Base-by-base conservation (phyloP, 306 rosid genomes). In the Leucaena leucocephala region DNA sequence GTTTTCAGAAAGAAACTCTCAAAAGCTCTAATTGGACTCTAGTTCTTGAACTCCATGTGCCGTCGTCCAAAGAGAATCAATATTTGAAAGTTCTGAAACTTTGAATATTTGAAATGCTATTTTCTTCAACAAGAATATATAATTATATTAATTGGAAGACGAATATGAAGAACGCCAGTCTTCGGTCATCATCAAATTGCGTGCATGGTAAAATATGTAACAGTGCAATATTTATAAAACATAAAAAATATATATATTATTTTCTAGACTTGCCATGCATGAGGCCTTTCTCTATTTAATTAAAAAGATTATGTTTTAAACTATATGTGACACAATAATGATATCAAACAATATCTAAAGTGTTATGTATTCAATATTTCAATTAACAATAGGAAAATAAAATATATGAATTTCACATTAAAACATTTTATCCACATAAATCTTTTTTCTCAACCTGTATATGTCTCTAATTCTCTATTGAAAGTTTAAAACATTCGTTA, bases 21-120 rank as follows among this genome's bases (percentile, higher is more conserved):
- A 70, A 70, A 81, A 63, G 71, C 69, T 61, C n/a, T 40, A 62
- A 46, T 48, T 61, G 52, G 66, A 69, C 15, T 50, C 39, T 70
- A 55, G 72, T 71, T 65, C 45, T 61, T 75, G 71, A 61, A 43
- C 34, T 44, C 55, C 38, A 43, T 34, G 8, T 76, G 72, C 62
- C 48, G 46, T 63, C 48, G 46, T 63, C 34, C 55, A 42, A 43
- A 14, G 27, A 54, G 34, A 68, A n/a, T 19, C 7, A 65, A 38
- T 17, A 68, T 22, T 27, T 21, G 52, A 7, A 43, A 68, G 36
- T 57, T 8, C 35, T 43, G 72, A 43, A 43, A 68, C 54, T n/a
- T 43, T 19, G 50, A 68, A 68, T 43, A 54, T 54, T 54, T 42
- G 54, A 68, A 21, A 21, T 42, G 33, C 27, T n/a, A 68, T 68